Evolutionary conservation across 2,329 filamentous ascomycete genomes (phyloP).

Genomic region (Microdochium trichocladiopsis): DNA sequence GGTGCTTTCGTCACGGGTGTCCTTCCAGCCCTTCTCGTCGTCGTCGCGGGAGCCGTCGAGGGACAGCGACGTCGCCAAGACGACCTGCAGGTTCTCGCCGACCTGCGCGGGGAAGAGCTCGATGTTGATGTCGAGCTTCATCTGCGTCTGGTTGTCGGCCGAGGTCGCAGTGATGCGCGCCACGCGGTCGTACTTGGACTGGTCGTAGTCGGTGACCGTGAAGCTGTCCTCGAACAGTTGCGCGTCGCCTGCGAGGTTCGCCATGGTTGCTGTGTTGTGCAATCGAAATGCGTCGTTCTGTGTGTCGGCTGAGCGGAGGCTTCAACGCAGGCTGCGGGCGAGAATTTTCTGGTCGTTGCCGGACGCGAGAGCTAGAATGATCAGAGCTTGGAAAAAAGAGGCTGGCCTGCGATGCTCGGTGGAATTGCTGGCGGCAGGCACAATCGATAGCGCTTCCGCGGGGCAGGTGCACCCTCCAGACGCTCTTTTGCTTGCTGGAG

Average conservation of each 20-base stretch:
- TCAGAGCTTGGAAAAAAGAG: background rate
- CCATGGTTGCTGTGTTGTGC: slow-evolving; percentile 23
- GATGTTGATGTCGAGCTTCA: slow-evolving; percentile 88
- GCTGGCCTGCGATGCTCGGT: background rate
- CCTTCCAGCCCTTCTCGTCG: slow-evolving; percentile 69
- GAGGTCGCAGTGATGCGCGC: slow-evolving; percentile 76
- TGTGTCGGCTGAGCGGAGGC: background rate
- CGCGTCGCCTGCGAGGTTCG: slow-evolving; percentile 66
- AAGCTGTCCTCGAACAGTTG: slow-evolving; percentile 93
- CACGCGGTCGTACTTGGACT: slow-evolving; percentile 91
- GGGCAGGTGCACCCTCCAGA: slow-evolving; percentile 5
- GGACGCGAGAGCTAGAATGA: too few relatives aligned
- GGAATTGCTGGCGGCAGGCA: background rate
- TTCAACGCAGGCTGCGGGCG: background rate
- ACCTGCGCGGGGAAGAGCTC: slow-evolving; percentile 76
- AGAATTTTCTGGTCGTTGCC: background rate
- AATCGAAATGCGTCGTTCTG: background rate
- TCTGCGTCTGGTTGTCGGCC: slow-evolving; percentile 63
- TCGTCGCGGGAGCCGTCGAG: slow-evolving; percentile 80
- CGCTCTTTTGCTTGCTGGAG: background rate
- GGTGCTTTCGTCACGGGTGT: slow-evolving; percentile 54
- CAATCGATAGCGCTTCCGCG: slow-evolving; percentile 3
- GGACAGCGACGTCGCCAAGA: slow-evolving; percentile 77
- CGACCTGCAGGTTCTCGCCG: slow-evolving; percentile 72
- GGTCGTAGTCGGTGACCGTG: slow-evolving; percentile 70